Evolutionary conservation across 169 alveolate genomes (phyloP), one percentile per base, ranked within the genome.

Genomic region (Plasmodium billcollinsi): DNA sequence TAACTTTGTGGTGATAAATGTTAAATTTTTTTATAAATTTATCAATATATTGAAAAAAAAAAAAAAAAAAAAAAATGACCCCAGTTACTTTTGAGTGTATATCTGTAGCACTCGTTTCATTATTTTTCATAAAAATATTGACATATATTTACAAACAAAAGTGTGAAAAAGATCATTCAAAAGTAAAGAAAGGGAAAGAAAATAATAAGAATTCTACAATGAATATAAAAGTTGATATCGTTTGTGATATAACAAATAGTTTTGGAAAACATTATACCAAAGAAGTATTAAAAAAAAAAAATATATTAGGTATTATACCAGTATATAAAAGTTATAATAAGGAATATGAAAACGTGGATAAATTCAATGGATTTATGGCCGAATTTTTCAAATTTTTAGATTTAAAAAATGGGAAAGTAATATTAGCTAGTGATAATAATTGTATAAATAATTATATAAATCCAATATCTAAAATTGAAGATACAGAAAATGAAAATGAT

Each of bases 341-440:
- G 54, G 85, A 83, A 54, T 83, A 83, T 69, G 74, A 56, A 72
- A 67, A 83, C 61, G 59, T 83, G 11, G 54, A 52, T 15, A 50
- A 6, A 18, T 83, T 83, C 67, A 83, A 83, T 63, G 72, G 24
- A 8, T 83, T 83, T 69, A 83, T 83, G 85, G 91, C 91, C 21
- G 59, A 67, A 12, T 61, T 83, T 1, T 83, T 83, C 52, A 69
- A 69, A 20, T 83, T 83, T 61, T 29, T 83, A 83, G 70, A 83
- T 45, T 33, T 83, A 21, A 56, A 69, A 83, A 83, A 83, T 83
- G 91, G 91, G 15, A 83, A 83, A 73, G 61, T 83, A 29, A 83
- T 83, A 83, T 62, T 83, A 69, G 91, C 91, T 9, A 83, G 76
- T 54, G 91, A 83, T 54, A 75, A 83, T 69, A 83, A 83, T 56